Base-by-base conservation (phyloP, 345 rosid genomes). In the Camelina sativa region DNA sequence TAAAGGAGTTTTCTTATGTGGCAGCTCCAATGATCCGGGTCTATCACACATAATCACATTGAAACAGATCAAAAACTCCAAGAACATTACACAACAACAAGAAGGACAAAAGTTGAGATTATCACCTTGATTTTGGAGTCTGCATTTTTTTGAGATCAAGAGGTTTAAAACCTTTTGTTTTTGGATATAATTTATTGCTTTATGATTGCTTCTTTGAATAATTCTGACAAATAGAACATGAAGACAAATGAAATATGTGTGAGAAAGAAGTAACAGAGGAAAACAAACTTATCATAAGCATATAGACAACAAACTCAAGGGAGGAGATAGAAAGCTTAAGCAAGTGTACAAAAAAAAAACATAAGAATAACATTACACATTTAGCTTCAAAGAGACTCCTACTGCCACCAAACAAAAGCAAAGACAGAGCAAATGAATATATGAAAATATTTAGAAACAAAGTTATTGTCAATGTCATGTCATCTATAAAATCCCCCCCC, bases 1-100 rank as follows among this genome's bases (percentile, higher is more conserved):
- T 44, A 79, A 80, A 3, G 87, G 87, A 73, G 94, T 87, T 77
- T 89, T 93, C 76, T 84, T 84, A 23, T 87, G 88, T 57, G 92
- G 86, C 35, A 87, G 82, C 64, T 87, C 96, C 23, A 74, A 69
- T 12, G 89, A 83, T 57, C 76, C 72, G 13, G 75, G 66, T 69
- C 96, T 88, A 62, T 38, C 43, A 35, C 66, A 68, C 77, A 62
- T 2, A 77, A 16, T 47, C 38, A 46, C 65, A 47, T 8, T 47
- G 53, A 23, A 52, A 30, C 25, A 32, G 8, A 54, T 13, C 1
- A 44, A 67, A 5, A 41, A 53, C 46, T n/a, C 37, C 47, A 59
- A 52, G 63, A n/a, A 59, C 28, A 32, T 12, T n/a, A 28, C 63
- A 37, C 28, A 25, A 11, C 28, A 25, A 11, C 34, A 46, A 48